Conservation (phyloP, 805 yeast genomes). For the Spencermartinsiella europaea region DNA sequence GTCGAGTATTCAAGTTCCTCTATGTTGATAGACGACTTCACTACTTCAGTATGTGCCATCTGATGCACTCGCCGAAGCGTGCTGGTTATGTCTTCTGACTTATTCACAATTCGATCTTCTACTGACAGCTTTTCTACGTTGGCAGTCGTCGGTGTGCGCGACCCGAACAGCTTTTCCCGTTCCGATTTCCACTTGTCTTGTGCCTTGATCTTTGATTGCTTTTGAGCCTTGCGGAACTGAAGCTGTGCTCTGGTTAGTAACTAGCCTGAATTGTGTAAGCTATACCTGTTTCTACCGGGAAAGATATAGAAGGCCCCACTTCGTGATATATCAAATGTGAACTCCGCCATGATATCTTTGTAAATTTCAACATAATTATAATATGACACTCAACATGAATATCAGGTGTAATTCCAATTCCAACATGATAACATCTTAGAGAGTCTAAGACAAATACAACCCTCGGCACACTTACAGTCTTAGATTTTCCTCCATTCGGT, state of each 20-base stretch:
- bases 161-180: slow-evolving; percentile 19
- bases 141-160: background rate
- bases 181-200: slow-evolving; percentile 16
- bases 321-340: no score
- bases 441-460: no score
- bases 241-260: slow-evolving; percentile 5
- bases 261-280: no score
- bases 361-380: no score
- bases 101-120: slow-evolving; percentile 21
- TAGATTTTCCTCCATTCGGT: slow-evolving; percentile 17
- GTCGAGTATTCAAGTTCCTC: slow-evolving; percentile 36
- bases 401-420: no score
- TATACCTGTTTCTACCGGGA: no score
- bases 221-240: slow-evolving; percentile 21
- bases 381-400: no score
- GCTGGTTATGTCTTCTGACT: slow-evolving; percentile 24
- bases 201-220: slow-evolving; percentile 21
- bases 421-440: no score
- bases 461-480: slow-evolving; percentile 8
- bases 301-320: no score
- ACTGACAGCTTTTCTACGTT: slow-evolving; percentile 6
- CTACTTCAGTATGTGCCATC: slow-evolving; percentile 36
- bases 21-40: slow-evolving; percentile 33
- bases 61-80: slow-evolving; percentile 23
- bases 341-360: no score